Percentiles rank a stretch among this genome's conserved stretches.
Conservation (phyloP, 2,329 filamentous ascomycete species). For the Eutypa lata region DNA sequence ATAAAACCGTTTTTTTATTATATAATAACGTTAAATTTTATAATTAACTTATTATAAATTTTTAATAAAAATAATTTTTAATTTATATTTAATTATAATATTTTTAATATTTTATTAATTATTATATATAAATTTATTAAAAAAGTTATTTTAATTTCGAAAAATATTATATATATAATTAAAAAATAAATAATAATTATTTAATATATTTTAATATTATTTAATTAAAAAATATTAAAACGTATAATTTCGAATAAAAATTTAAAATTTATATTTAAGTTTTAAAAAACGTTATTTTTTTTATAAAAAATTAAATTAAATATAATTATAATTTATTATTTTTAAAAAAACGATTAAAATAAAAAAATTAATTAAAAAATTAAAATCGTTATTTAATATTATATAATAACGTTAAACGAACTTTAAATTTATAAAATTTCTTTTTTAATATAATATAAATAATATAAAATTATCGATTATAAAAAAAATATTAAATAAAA, state of each 20-base stretch:
- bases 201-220: not conserved
- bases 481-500: too few species aligned
- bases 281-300: too few species aligned
- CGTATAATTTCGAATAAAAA: too few species aligned
- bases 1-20: too few species aligned
- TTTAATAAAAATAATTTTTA: too few species aligned
- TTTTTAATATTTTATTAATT: not conserved
- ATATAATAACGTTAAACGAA: too few species aligned
- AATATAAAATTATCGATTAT: not conserved
- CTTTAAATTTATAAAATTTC: too few species aligned
- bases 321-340: too few species aligned
- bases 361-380: not conserved
- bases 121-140: not conserved
- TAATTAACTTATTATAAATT: too few species aligned
- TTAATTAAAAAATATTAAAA: not conserved
- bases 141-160: too few species aligned
- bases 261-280: not conserved
- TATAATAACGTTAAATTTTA: too few species aligned
- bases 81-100: not conserved
- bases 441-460: not conserved
- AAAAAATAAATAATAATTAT: not conserved
- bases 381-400: too few species aligned
- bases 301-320: not conserved
- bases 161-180: not conserved
- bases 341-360: not conserved